These are phyloP conservation scores for Aspergillus sp. DNA, from an alignment of 2,329 filamentous ascomycete species.

Conservation along the genomic window DNA sequence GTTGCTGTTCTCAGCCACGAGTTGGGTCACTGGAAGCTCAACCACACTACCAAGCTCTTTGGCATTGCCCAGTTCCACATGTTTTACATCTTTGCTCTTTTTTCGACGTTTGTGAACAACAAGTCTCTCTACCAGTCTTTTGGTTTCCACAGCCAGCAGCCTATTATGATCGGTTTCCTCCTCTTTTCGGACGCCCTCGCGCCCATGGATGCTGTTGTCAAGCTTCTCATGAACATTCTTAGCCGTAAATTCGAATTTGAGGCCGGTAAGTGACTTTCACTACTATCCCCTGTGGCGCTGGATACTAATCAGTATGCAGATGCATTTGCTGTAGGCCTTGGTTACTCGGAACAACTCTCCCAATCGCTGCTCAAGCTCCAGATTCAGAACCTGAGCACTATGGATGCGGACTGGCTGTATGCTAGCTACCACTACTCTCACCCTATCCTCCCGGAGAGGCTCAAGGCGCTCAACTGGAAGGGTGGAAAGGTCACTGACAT, in stretches of 20 bases:
- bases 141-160: slow-evolving; percentile 80
- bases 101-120: slow-evolving; percentile 98
- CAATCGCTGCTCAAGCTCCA: slow-evolving; percentile 94
- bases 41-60: slow-evolving; percentile 91
- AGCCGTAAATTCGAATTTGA: slow-evolving; percentile 95
- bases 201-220: slow-evolving; percentile 92
- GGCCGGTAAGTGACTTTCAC: slow-evolving; percentile 63
- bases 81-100: slow-evolving; percentile 95
- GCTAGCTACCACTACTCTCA: slow-evolving; percentile 99
- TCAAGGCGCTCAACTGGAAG: slow-evolving; percentile 89
- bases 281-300: not conserved
- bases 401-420: slow-evolving; percentile 99
- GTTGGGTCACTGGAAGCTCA: slow-evolving; percentile 94
- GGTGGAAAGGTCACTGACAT: slow-evolving; percentile 55
- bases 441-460: slow-evolving; percentile 89
- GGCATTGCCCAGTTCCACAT: slow-evolving; percentile 88
- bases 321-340: slow-evolving; percentile 81
- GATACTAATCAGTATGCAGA: slow-evolving; percentile 54
- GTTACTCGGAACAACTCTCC: slow-evolving; percentile 82
- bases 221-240: slow-evolving; percentile 93
- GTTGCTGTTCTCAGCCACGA: slow-evolving; percentile 95
- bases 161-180: slow-evolving; percentile 96
- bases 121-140: slow-evolving; percentile 86
- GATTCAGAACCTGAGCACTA: slow-evolving; percentile 95
- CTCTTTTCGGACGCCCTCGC: slow-evolving; percentile 96